Evolutionary conservation across 2,329 filamentous ascomycete species (phyloP), one percentile per base, ranked within the genome.

Genomic region (Nakataea oryzae): DNA sequence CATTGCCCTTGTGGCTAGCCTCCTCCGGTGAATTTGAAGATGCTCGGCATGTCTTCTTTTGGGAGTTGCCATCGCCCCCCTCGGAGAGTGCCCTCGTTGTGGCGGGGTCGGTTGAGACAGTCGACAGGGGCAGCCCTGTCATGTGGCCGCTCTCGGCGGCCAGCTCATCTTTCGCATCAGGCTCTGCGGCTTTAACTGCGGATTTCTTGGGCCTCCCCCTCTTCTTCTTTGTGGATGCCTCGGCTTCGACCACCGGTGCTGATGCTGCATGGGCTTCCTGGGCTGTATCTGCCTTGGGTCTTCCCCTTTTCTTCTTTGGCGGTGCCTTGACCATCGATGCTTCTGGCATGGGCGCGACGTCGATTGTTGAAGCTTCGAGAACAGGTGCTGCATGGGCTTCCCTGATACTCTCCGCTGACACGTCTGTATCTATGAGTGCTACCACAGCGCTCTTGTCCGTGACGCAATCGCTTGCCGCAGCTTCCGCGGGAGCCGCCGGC

Each of bases 121-220:
- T 50, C n/a, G 41, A 21, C 21, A 21, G 41, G 41, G 41, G n/a
- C 21, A n/a, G 41, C 41, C 24, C 50, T 28, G 24, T 12, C 7
- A 14, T 56, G 9, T 47, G 11, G 27, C 21, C 47, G 24, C 26
- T 61, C 3, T 50, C 60, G 47, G 24, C n/a, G 26, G 21, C 26
- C 26, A 13, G 32, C 3, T 29, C 34, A 29, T 28, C 26, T 6
- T 57, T 34, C 2, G 14, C 41, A 30, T 13, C 4, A 27, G 3
- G 24, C 4, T 58, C 34, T 30, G 27, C 14, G 58, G 61, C 55
- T 69, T 69, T 28, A 50, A 34, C n/a, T 0, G 70, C 70, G 2
- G 67, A 64, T 62, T 79, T 80, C 63, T 71, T 75, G 21, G 78
- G 77, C 26, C 78, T 72, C 4, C 79, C 78, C 59, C 78, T 71